phyloP scores from a whole-genome alignment of 495 filamentous ascomycete genomes.

The Friedmanniomyces endolithicus region DNA sequence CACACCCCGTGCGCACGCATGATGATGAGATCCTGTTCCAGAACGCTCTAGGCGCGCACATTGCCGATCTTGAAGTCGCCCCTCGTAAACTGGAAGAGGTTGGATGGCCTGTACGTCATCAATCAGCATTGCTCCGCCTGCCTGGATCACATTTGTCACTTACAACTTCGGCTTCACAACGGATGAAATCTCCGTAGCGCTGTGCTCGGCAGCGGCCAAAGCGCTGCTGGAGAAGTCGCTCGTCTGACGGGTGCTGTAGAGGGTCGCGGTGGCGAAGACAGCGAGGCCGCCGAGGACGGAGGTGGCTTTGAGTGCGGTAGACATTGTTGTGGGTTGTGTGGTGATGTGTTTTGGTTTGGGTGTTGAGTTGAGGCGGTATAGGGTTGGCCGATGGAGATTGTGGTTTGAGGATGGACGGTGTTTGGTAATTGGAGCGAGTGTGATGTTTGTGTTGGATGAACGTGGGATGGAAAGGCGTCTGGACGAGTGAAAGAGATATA shows the following conservation, averaged over 20 bases:
- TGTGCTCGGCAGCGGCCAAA: conserved; percentile 11
- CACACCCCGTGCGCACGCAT: not conserved
- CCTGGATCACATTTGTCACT: not conserved
- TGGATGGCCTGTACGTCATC: conserved; percentile 7
- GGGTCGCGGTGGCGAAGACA: conserved; percentile 38
- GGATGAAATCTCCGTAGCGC: not conserved
- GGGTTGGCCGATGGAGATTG: not conserved
- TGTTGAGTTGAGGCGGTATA: not conserved
- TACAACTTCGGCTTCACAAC: conserved; percentile 18
- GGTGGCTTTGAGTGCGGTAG: conserved; percentile 53
- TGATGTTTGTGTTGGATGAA: not conserved
- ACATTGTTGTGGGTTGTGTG: conserved; percentile 8
- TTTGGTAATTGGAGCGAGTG: not conserved
- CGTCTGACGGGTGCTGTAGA: conserved; percentile 16
- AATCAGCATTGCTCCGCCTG: not conserved
- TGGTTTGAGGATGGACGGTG: not conserved
- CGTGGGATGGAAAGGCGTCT: not conserved
- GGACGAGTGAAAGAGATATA: not conserved
- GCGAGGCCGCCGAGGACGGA: conserved; percentile 85
- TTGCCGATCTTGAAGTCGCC: conserved; percentile 17
- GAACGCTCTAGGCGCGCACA: conserved; percentile 1
- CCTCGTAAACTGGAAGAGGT: conserved; percentile 16
- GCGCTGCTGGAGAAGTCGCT: conserved; percentile 14
- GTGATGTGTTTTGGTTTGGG: not conserved
- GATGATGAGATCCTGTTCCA: not conserved